Evolutionary conservation across 202 grass and related monocot species (phyloP), one percentile per base, ranked within the genome.

Genomic region (Alloteropsis angusta): DNA sequence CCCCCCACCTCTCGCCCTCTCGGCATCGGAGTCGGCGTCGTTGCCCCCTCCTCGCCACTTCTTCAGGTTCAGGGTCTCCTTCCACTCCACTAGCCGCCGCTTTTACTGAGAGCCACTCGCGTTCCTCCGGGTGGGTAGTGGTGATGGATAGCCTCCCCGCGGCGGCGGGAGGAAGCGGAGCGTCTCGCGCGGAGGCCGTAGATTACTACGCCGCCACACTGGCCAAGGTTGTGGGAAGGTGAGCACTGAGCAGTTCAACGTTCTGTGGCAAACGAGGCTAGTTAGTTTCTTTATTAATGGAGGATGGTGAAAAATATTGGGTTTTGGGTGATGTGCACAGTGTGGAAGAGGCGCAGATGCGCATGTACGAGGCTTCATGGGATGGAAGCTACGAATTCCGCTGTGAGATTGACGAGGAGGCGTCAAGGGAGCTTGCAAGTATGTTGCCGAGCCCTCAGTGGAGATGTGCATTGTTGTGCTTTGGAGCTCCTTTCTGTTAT

Each of bases 301-400:
- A 10, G 41, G 45, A 35, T 78, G 26, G 1, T 47, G 58, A 66
- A 76, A 76, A 46, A 37, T 21, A 17, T 78, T 17, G 37, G 38
- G 35, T 14, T 61, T 21, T 76, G 49, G 7, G 17, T 86, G 60
- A 65, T 14, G 0, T 60, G 16, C 53, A 39, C 79, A 95, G 92
- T 36, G 85, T 90, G 57, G 80, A 87, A 62, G 91, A 98, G 47
- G 95, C 91, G 21, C 91, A 93, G 65, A 98, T 90, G 89, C 56
- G 89, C 76, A 98, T 98, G 18, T 98, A 89, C 26, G 55, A 87
- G 50, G 87, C 92, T 62, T 93, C 84, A 11, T 98, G 95, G 89
- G 85, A 85, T 54, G 79, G 63, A 15, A 72, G 74, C 6, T 98
- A 83, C 61, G 69, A 74, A 30, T 98, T 98, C 65, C 80, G 78